Conservation (phyloP, 345 rosid species). For the Bruguiera gymnorhiza region DNA sequence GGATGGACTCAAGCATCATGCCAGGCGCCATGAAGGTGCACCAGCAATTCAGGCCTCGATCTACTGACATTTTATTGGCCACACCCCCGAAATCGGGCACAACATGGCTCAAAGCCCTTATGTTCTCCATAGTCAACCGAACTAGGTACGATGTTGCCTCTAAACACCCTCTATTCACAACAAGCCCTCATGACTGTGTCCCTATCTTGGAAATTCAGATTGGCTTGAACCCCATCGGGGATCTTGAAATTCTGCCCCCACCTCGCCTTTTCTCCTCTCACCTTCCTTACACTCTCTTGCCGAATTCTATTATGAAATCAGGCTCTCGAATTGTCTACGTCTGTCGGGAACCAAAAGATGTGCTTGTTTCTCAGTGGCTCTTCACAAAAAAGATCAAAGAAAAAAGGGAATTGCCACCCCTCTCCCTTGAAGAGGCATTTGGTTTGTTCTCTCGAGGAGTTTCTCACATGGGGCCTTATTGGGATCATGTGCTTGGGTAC, state of each 20-base stretch:
- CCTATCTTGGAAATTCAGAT: not conserved
- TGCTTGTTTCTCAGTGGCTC: constrained; percentile 4
- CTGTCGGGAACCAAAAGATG: constrained; percentile 2
- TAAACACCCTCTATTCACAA: not conserved
- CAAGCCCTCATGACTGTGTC: not conserved
- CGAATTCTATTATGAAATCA: not conserved
- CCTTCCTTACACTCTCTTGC: not conserved
- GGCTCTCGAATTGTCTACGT: constrained; percentile 1
- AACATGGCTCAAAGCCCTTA: not conserved
- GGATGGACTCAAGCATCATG: not conserved
- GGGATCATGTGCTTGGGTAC: too few species aligned
- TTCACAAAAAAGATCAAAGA: too few species aligned
- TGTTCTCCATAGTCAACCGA: not conserved
- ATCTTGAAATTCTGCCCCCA: not conserved
- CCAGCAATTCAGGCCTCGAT: not conserved
- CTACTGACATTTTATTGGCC: not conserved
- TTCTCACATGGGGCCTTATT: too few species aligned
- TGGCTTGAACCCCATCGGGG: not conserved
- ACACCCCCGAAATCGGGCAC: not conserved
- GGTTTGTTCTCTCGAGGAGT: too few species aligned
- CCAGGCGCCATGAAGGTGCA: not conserved
- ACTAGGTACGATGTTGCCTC: not conserved
- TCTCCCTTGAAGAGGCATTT: too few species aligned
- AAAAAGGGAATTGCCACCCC: too few species aligned
- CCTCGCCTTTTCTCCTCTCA: not conserved